Conservation (phyloP, 2,329 filamentous ascomycete genomes). For the Akanthomyces uredinophilus region DNA sequence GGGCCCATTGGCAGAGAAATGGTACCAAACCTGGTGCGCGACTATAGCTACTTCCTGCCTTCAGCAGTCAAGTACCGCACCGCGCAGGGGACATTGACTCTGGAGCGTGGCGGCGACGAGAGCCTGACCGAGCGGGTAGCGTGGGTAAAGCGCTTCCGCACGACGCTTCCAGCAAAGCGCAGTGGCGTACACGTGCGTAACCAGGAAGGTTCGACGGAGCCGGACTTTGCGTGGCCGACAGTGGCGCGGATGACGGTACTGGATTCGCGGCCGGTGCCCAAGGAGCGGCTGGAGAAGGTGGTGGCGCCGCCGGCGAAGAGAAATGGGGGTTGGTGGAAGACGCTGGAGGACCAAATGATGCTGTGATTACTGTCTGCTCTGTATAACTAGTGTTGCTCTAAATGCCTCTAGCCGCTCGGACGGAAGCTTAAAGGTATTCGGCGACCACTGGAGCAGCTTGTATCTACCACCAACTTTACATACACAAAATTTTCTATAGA, state of each 20-base stretch:
- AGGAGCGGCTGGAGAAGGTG: background rate
- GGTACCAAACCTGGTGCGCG: slow-evolving; percentile 29
- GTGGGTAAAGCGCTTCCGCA: slow-evolving; percentile 20
- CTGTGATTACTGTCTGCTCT: slow-evolving; percentile 15
- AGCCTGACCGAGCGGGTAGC: slow-evolving; percentile 18
- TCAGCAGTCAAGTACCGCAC: slow-evolving; percentile 28
- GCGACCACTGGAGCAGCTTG: no score
- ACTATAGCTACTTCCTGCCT: slow-evolving; percentile 31
- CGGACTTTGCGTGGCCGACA: slow-evolving; percentile 23
- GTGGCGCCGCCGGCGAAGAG: background rate
- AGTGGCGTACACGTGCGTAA: slow-evolving; percentile 17
- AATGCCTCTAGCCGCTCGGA: no score
- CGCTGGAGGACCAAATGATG: slow-evolving; percentile 27
- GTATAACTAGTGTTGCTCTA: background rate
- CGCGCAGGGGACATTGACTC: slow-evolving; percentile 25
- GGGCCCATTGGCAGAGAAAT: slow-evolving; percentile 18
- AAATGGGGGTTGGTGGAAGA: slow-evolving; percentile 26
- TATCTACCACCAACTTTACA: no score
- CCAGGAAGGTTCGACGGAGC: slow-evolving; percentile 16
- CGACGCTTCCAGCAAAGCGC: slow-evolving; percentile 25
- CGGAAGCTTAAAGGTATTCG: no score
- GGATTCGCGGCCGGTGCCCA: slow-evolving; percentile 23
- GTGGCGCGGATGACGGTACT: slow-evolving; percentile 20
- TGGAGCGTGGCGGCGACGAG: slow-evolving; percentile 22
- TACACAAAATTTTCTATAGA: no score